These are phyloP conservation scores for Diaporthe australafricana DNA, from an alignment of 2,329 filamentous ascomycete genomes.

Conservation along the genomic window DNA sequence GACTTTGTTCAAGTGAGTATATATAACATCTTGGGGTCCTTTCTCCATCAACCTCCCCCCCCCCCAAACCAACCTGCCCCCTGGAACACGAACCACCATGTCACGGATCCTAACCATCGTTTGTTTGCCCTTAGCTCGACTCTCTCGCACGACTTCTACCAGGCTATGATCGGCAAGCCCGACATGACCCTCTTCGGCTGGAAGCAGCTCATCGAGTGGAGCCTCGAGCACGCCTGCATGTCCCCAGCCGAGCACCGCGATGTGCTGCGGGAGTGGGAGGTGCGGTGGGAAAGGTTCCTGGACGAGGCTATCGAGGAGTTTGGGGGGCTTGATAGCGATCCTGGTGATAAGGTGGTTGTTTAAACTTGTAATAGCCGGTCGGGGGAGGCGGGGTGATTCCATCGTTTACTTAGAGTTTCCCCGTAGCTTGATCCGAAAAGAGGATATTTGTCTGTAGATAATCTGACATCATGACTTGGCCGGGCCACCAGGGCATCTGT, in stretches of 20 bases:
- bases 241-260: slow-evolving; percentile 52
- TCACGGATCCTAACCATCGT: neutral
- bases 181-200: slow-evolving; percentile 77
- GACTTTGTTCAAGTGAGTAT: slow-evolving; percentile 72
- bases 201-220: slow-evolving; percentile 76
- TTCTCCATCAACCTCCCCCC: too few species aligned
- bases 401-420: neutral
- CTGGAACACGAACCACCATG: too few species aligned
- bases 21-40: too few species aligned
- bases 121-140: slow-evolving; percentile 68
- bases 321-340: slow-evolving; percentile 36
- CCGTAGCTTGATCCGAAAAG: neutral
- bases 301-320: slow-evolving; percentile 60
- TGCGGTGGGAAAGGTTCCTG: slow-evolving; percentile 70
- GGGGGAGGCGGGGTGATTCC: too few species aligned
- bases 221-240: slow-evolving; percentile 70
- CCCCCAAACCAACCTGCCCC: too few species aligned
- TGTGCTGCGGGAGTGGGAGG: slow-evolving; percentile 59
- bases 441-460: neutral
- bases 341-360: neutral
- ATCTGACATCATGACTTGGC: neutral
- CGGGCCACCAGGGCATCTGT: too few species aligned
- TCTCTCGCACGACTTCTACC: slow-evolving; percentile 82
- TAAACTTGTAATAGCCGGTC: neutral
- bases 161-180: slow-evolving; percentile 76